phyloP scores from a whole-genome alignment of 2,329 filamentous ascomycete genomes.

The Hypoxylon sp. region DNA sequence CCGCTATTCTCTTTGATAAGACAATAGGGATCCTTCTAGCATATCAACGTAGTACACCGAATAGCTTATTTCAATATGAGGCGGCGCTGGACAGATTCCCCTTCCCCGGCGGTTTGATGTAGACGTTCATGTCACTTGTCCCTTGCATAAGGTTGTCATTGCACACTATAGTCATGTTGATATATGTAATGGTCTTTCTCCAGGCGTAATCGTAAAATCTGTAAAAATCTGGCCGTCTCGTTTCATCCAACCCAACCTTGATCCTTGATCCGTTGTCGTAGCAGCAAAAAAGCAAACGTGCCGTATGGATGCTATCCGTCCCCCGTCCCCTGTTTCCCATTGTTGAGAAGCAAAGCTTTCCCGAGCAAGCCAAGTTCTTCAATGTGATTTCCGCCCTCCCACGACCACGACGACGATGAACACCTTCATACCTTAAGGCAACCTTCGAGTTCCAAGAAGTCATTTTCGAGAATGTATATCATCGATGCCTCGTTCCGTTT shows the following conservation, averaged over 20 bases:
- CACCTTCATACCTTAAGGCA: neutral
- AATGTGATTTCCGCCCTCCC: neutral
- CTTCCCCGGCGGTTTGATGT: too few species aligned
- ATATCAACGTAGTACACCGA: too few species aligned
- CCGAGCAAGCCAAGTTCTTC: neutral
- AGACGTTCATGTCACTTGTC: neutral
- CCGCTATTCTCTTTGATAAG: too few species aligned
- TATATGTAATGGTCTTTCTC: neutral
- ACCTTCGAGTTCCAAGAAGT: neutral
- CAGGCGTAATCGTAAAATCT: slow-evolving; percentile 4
- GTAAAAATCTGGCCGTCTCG: neutral
- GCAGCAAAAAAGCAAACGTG: neutral
- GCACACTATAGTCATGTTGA: neutral
- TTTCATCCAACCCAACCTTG: slow-evolving; percentile 4
- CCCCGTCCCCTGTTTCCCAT: neutral
- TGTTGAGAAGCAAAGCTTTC: neutral
- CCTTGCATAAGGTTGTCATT: neutral
- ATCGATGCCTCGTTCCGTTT: neutral
- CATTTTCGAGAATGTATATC: neutral
- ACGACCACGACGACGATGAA: too few species aligned
- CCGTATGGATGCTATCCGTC: neutral
- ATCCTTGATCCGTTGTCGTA: neutral
- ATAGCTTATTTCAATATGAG: too few species aligned
- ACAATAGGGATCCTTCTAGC: too few species aligned
- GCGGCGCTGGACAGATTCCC: too few species aligned